Evolutionary conservation across 257 asterid species (phyloP), one percentile per base, ranked within the genome.

Genomic region (Scutellaria galericulata): DNA sequence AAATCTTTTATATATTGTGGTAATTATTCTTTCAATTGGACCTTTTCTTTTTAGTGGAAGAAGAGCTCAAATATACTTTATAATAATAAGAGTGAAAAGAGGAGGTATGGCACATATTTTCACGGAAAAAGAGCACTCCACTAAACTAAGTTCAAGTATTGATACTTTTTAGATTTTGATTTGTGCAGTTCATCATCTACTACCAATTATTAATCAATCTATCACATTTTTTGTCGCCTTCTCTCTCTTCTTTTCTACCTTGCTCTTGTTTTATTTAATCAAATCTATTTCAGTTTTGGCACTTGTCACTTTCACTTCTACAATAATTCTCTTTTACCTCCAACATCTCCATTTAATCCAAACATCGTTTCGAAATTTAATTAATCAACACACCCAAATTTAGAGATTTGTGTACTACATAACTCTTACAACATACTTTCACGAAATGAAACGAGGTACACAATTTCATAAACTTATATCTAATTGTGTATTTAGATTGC

Each of bases 121-220:
- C 42, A 52, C 7, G 64, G 74, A 24, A 35, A 68, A 70, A 77
- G 73, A 42, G 62, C 37, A 68, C 50, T 58, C 70, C 79, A 69
- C 76, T 55, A 78, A 53, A 14, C 18, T 56, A 42, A 68, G 69
- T 58, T 74, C 67, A 53, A 68, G 40, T 18, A 27, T 75, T 79
- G 68, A 57, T 59, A 58, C 77, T 80, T 80, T 80, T 80, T 61
- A 71, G 68, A 76, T 47, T 70, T 75, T 59, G 64, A 52, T 66
- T 60, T 67, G 66, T 71, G 81, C 60, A 62, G 59, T 64, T 60
- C 58, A 75, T 68, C 46, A 1, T 62, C 14, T 18, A 7, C 18
- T 55, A 0, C 11, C 61, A 46, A 60, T 78, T 22, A 64, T 31
- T 68, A n/a, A 63, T 70, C 48, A 24, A 39, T 35, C 52, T 14